Evolutionary conservation across 257 asterid species (phyloP).

Genomic region (Solanum ahanhuiri): DNA sequence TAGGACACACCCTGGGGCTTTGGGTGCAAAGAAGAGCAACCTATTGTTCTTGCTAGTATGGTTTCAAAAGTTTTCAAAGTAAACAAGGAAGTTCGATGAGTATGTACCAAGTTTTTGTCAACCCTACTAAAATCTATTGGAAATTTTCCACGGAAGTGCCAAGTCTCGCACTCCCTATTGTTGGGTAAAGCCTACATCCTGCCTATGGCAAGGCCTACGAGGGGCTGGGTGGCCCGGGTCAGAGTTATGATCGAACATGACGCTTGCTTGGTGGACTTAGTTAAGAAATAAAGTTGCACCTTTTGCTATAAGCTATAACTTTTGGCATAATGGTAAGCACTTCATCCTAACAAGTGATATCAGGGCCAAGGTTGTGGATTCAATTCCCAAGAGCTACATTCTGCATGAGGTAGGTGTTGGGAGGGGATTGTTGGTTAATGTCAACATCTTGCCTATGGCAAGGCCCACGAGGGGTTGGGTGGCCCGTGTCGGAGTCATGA

Average conservation of each 20-base stretch:
- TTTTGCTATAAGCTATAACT: not conserved
- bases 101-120: not conserved
- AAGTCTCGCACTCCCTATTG: not conserved
- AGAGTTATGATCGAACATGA: not conserved
- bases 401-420: not conserved
- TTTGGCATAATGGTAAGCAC: not conserved
- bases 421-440: not conserved
- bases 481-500: not conserved
- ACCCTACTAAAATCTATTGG: not conserved
- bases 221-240: not conserved
- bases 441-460: not conserved
- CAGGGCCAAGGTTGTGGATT: not conserved
- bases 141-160: not conserved
- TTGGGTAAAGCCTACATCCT: not conserved
- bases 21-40: not conserved
- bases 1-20: not conserved
- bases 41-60: not conserved
- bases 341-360: not conserved
- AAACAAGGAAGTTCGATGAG: not conserved
- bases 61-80: not conserved
- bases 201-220: not conserved
- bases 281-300: not conserved
- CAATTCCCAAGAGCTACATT: not conserved
- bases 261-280: not conserved
- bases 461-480: not conserved